Evolutionary conservation across 2,329 filamentous ascomycete species (phyloP).

Genomic region (Penicillium sp.): DNA sequence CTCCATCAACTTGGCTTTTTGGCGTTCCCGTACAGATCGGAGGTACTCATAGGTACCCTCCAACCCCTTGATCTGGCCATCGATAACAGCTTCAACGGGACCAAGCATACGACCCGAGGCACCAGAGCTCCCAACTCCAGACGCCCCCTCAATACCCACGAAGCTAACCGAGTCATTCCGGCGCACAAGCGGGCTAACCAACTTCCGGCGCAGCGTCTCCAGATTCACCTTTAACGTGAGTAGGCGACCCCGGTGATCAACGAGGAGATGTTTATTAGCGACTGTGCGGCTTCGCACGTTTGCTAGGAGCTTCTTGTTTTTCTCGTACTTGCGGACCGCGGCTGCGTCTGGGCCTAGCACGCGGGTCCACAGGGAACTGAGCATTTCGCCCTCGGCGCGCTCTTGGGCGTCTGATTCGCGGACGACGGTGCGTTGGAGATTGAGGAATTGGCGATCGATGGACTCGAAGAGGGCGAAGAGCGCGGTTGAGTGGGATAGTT

Average conservation of each 20-base stretch:
- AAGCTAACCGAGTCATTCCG: slow-evolving; percentile 62
- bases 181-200: slow-evolving; percentile 82
- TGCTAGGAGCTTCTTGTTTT: slow-evolving; percentile 79
- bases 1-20: slow-evolving; percentile 84
- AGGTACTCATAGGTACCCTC: slow-evolving; percentile 81
- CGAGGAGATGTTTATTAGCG: slow-evolving; percentile 82
- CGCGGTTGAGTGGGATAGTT: slow-evolving; percentile 78
- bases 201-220: slow-evolving; percentile 79
- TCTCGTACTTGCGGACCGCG: slow-evolving; percentile 86
- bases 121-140: slow-evolving; percentile 28
- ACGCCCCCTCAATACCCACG: slow-evolving; percentile 37
- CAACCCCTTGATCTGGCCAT: slow-evolving; percentile 84
- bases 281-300: slow-evolving; percentile 83
- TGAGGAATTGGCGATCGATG: slow-evolving; percentile 88
- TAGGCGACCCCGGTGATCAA: slow-evolving; percentile 84
- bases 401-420: slow-evolving; percentile 84
- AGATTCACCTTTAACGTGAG: slow-evolving; percentile 84
- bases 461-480: slow-evolving; percentile 90
- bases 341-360: slow-evolving; percentile 78
- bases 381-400: slow-evolving; percentile 77
- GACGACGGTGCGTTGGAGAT: slow-evolving; percentile 81
- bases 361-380: slow-evolving; percentile 83
- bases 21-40: slow-evolving; percentile 73
- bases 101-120: slow-evolving; percentile 65
- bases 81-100: slow-evolving; percentile 59